These are phyloP conservation scores for Urochloa ruziziensis DNA, from an alignment of 176 grass and related monocot genomes.

Conservation along the genomic window DNA sequence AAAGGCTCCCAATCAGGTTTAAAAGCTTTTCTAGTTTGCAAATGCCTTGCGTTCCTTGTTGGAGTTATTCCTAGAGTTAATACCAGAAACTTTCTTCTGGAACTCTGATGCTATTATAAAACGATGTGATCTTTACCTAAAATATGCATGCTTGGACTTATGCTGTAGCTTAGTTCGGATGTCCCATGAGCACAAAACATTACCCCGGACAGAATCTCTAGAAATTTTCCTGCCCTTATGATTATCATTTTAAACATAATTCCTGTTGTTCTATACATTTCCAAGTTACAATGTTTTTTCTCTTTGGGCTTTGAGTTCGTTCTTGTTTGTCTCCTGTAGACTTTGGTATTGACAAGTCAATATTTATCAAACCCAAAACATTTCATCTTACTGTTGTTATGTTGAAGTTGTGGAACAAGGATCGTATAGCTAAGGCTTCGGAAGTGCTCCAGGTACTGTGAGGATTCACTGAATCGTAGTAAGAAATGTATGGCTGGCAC, in stretches of 20 bases:
- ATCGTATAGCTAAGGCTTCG: conserved; percentile 67
- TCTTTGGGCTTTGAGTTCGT: conserved; percentile 9
- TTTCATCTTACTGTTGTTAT: conserved; percentile 95
- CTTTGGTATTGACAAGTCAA: conserved; percentile 80
- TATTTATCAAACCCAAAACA: conserved; percentile 94
- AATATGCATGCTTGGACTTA: background rate
- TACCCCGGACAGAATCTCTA: background rate
- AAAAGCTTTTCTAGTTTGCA: conserved; percentile 18
- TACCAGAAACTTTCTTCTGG: background rate
- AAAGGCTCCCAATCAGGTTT: conserved; percentile 23
- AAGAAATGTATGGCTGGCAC: background rate
- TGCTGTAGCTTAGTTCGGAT: background rate
- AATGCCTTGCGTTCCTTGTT: conserved; percentile 20
- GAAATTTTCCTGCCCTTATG: background rate
- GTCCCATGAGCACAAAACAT: background rate
- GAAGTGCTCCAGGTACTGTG: conserved; percentile 74
- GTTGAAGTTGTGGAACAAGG: conserved; percentile 97
- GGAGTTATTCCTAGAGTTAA: conserved; percentile 2
- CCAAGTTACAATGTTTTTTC: background rate
- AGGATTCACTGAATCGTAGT: background rate
- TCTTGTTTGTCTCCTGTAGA: conserved; percentile 40
- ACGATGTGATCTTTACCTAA: background rate
- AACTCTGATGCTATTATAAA: conserved; percentile 10
- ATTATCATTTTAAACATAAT: background rate
- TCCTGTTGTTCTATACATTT: conserved; percentile 7